phyloP scores from a whole-genome alignment of 148 eudicot genomes.

The Persicaria tinctoria region DNA sequence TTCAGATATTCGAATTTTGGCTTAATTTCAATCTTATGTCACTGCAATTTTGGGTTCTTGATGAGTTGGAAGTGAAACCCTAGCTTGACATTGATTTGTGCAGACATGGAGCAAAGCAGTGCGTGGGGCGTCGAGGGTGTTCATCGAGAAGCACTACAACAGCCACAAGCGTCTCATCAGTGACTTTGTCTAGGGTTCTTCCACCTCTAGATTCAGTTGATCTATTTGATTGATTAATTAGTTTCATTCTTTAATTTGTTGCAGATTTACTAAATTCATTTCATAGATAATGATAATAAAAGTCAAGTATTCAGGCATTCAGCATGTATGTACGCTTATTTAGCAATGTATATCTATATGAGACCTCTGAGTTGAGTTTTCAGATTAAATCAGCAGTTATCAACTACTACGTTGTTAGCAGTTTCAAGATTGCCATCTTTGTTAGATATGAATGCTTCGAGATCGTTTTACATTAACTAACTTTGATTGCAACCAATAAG shows the following conservation, averaged over 20 bases:
- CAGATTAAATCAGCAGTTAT: too few relatives aligned
- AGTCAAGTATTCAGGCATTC: not conserved
- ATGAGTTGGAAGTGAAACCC: not conserved
- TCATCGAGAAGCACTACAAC: conserved; percentile 80
- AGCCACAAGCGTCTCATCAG: conserved; percentile 59
- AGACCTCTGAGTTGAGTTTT: too few relatives aligned
- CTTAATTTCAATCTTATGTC: not conserved
- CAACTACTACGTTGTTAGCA: too few relatives aligned
- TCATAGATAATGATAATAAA: not conserved
- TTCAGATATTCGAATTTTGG: not conserved
- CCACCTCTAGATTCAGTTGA: not conserved
- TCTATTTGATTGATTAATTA: not conserved
- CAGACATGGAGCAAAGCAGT: conserved; percentile 85
- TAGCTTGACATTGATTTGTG: conserved; percentile 9
- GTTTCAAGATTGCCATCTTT: too few relatives aligned
- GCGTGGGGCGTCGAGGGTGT: conserved; percentile 72
- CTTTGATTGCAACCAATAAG: too few relatives aligned
- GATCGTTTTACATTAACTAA: too few relatives aligned
- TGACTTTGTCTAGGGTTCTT: conserved; percentile 18
- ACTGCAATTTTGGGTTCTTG: not conserved
- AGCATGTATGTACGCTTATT: not conserved
- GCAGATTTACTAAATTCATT: not conserved
- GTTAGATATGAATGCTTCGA: too few relatives aligned
- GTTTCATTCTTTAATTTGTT: not conserved
- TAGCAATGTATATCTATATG: not conserved